Base-by-base conservation (phyloP, 441 rosid genomes). In the Pelargonium australe region DNA sequence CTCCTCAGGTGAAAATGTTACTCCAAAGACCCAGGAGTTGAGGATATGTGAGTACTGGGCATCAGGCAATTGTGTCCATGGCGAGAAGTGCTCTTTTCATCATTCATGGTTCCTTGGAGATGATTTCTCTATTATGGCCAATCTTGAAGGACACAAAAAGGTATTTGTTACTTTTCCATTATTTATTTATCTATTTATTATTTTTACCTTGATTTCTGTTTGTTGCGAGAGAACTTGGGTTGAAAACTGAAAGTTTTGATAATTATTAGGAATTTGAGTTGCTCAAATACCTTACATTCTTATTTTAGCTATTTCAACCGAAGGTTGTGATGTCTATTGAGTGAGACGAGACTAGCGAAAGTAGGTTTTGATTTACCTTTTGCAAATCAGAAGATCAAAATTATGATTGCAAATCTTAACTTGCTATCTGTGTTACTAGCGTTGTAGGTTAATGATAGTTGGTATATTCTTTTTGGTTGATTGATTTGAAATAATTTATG, bases 141-240 rank as follows among this genome's bases (percentile, higher is more conserved):
- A 71, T 51, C 92, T 89, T 63, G 78, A 69, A 62, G 86, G 85
- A 13, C 95, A 88, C 73, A 70, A 68, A 10, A 80, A 83, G 83
- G 92, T 85, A 79, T 14, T 2, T 2, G 12, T 51, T 47, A 12
- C 19, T 7, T 68, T 51, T 1, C 17, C 66, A 31, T 16, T 51
- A 2, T 3, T 61, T 5, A 12, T 23, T 4, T 41, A 61, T 19
- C 0, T 7, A 14, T 16, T 6, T 66, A 5, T 51, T 61, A 25
- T 0, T 9, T 66, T 53, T 13, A 43, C 57, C 20, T 47, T 28
- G 5, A 25, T 12, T 2, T 58, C 23, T 23, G 28, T 25, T 11
- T 63, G 1, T 2, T 25, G 28, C 28, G 28, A 0, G 28, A 25
- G 28, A 25, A 25, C 28, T 0, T 25, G 40, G 13, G 7, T n/a